These are phyloP conservation scores for Benincasa hispida DNA, from an alignment of 306 rosid genomes.

Conservation along the genomic window DNA sequence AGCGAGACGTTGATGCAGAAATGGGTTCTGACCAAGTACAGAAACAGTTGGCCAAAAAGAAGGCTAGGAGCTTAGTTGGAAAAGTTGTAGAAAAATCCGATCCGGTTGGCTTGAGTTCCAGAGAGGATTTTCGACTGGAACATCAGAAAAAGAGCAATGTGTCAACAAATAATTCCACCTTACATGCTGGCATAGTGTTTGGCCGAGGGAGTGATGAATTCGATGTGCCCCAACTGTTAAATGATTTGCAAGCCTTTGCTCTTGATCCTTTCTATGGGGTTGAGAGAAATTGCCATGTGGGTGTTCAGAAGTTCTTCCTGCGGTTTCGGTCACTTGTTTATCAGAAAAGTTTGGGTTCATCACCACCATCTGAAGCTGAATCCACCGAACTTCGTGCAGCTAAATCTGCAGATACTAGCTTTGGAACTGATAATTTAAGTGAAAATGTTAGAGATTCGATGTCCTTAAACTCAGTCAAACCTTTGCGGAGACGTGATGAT, in stretches of 20 bases:
- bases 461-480: constrained; percentile 41
- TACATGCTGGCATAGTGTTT: neutral
- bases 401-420: constrained; percentile 21
- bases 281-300: constrained; percentile 39
- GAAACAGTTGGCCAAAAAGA: constrained; percentile 28
- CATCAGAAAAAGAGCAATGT: constrained; percentile 22
- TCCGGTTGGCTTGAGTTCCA: constrained; percentile 26
- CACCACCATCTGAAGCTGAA: constrained; percentile 50
- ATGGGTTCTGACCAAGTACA: constrained; percentile 24
- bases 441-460: constrained; percentile 42
- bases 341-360: constrained; percentile 62
- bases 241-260: constrained; percentile 74
- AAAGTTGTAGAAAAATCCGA: constrained; percentile 28
- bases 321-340: constrained; percentile 72
- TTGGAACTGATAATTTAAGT: constrained; percentile 23
- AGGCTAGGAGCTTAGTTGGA: constrained; percentile 13
- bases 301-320: constrained; percentile 50
- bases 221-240: constrained; percentile 49
- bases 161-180: constrained; percentile 10
- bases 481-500: constrained; percentile 49
- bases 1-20: constrained; percentile 23
- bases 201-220: constrained; percentile 18
- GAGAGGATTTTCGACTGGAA: constrained; percentile 30
- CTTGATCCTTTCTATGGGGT: constrained; percentile 70
- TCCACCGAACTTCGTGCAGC: constrained; percentile 25